Conservation (phyloP, 176 grass and related monocot genomes). For the Phoenix dactylifera region DNA sequence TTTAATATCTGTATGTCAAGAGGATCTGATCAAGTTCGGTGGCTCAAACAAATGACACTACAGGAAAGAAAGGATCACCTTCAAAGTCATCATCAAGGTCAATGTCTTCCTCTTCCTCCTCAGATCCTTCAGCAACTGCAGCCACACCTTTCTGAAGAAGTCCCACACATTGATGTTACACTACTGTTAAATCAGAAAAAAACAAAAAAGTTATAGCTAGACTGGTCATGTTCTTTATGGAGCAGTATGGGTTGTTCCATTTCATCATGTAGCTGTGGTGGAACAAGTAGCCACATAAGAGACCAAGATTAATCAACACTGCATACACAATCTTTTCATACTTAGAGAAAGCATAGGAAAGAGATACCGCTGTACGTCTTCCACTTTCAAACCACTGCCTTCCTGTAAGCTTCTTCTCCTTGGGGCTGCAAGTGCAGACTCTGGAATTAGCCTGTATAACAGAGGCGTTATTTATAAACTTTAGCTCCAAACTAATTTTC, state of each 20-base stretch:
- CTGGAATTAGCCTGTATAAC: slow-evolving; percentile 74
- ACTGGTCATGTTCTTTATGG: no score
- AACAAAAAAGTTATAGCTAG: no score
- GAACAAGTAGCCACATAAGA: background rate
- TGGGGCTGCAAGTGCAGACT: slow-evolving; percentile 78
- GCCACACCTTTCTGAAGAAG: slow-evolving; percentile 62
- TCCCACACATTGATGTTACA: background rate
- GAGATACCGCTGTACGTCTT: slow-evolving; percentile 59
- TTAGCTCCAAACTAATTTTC: background rate
- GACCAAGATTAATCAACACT: no score
- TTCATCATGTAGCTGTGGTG: no score
- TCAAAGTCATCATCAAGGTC: slow-evolving; percentile 97
- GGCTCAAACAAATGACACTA: no score
- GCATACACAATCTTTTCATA: no score
- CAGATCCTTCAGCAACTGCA: slow-evolving; percentile 53
- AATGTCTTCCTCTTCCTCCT: slow-evolving; percentile 87
- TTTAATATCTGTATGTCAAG: no score
- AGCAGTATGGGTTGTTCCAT: no score
- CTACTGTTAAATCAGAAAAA: no score
- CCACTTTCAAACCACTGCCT: slow-evolving; percentile 94
- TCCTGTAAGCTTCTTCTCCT: slow-evolving; percentile 84
- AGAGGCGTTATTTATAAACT: no score
- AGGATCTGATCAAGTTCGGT: no score
- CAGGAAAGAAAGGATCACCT: slow-evolving; percentile 32
- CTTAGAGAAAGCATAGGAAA: slow-evolving; percentile 5